Evolutionary conservation across 192 early-diverging fungal species (phyloP).

Genomic region (Linnemannia elongata): DNA sequence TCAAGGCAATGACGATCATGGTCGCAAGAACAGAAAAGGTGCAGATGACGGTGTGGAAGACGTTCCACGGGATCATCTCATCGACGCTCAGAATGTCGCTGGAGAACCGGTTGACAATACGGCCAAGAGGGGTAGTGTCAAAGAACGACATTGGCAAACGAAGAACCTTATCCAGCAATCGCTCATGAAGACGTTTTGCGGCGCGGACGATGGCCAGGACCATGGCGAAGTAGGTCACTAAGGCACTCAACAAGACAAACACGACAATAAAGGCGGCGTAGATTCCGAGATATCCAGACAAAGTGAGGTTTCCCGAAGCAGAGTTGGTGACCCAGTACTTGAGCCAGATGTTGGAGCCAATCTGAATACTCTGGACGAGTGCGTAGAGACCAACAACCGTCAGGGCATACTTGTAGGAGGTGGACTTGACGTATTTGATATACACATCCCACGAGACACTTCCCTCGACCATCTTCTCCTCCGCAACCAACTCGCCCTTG

Average conservation of each 20-base stretch:
- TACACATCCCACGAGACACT: slow-evolving; percentile 86
- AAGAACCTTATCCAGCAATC: slow-evolving; percentile 74
- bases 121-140: slow-evolving; percentile 81
- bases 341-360: slow-evolving; percentile 72
- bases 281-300: slow-evolving; percentile 27
- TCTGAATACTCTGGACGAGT: slow-evolving; percentile 23
- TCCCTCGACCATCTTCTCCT: slow-evolving; percentile 88
- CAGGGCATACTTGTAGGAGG: slow-evolving; percentile 65
- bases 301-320: background rate
- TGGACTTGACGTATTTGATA: slow-evolving; percentile 80
- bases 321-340: slow-evolving; percentile 69
- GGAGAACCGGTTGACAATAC: slow-evolving; percentile 91
- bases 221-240: slow-evolving; percentile 29
- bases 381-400: slow-evolving; percentile 68
- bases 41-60: slow-evolving; percentile 57
- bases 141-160: slow-evolving; percentile 72
- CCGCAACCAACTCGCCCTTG: slow-evolving; percentile 74
- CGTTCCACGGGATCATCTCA: slow-evolving; percentile 69
- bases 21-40: slow-evolving; percentile 49
- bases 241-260: slow-evolving; percentile 12
- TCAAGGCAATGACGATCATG: slow-evolving; percentile 57
- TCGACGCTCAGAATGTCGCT: slow-evolving; percentile 89
- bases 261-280: slow-evolving; percentile 35
- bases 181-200: slow-evolving; percentile 68
- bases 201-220: slow-evolving; percentile 67